Base-by-base conservation (phyloP, 352 stramenopile species). In the Globisporangium cylindrosporum region DNA sequence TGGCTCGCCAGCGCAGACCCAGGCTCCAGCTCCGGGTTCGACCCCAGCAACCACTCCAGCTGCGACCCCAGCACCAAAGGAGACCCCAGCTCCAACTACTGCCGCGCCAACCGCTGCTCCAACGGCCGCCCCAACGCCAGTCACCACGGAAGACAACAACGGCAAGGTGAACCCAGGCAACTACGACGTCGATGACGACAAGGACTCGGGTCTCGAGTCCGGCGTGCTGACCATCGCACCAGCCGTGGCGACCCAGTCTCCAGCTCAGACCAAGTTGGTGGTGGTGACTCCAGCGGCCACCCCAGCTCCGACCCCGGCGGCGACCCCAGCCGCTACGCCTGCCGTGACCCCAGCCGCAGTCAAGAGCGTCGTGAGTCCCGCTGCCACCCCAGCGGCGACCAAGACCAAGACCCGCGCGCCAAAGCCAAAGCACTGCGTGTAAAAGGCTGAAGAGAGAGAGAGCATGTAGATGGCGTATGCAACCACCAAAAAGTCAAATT, bases 391-490 rank as follows among this genome's bases (percentile, higher is more conserved):
- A 20, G 62, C 51, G 49, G 36, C 67, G 51, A 41, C 49, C 48
- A 62, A 58, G 51, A 41, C 49, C 48, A 62, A 58, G 58, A 61
- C 61, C 7, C 27, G 36, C 8, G 68, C 71, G 66, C 71, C 71
- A 58, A 73, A 72, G 34, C 36, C 63, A 49, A 74, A 65, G 59
- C 55, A 70, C 51, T 77, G 72, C 55, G 71, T 73, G 43, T 76
- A 74, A 72, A 41, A 20, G 41, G 20, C 27, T 4, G 54, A 41
- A 15, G 24, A 58, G 9, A 32, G 2, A 32, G 27, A 32, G 25
- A 41, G 55, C 27, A 9, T 55, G 48, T 27, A 18, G 48, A 27
- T 55, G 48, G 18, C 18, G 43, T 51, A 18, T 12, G 43, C 43
- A 51, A 22, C 43, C 36, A 43, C 1, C 36, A 43, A 43, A 46